phyloP scores from a whole-genome alignment of 140 eudicot genomes.

The Artemisia princeps region DNA sequence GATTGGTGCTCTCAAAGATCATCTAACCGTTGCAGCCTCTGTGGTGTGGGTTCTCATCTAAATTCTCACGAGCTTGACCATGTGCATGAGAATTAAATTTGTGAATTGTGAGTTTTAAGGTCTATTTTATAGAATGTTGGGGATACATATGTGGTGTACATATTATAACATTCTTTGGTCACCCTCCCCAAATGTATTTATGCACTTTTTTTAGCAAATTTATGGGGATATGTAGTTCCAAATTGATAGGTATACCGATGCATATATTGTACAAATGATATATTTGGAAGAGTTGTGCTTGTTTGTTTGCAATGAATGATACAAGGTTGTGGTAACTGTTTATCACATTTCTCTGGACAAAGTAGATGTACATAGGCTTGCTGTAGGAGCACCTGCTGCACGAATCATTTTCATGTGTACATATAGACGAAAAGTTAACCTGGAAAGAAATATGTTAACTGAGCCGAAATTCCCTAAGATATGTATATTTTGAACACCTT shows the following conservation, averaged over 20 bases:
- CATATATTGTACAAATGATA: constrained; percentile 25
- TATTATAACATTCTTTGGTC: constrained; percentile 9
- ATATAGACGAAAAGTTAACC: too few species aligned
- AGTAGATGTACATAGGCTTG: too few species aligned
- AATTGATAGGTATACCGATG: constrained; percentile 22
- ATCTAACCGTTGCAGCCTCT: constrained; percentile 47
- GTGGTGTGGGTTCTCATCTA: constrained; percentile 30
- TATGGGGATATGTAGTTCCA: constrained; percentile 31
- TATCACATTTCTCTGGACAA: neutral
- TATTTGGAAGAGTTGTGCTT: constrained; percentile 20
- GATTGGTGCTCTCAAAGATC: constrained; percentile 67
- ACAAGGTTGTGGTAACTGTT: constrained; percentile 18
- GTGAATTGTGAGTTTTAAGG: constrained; percentile 6
- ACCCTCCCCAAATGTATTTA: constrained; percentile 23
- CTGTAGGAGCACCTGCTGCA: too few species aligned
- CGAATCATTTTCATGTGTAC: too few species aligned
- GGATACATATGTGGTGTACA: constrained; percentile 25
- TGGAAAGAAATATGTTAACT: too few species aligned
- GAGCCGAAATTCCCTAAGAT: too few species aligned
- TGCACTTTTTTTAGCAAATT: constrained; percentile 43
- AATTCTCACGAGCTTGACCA: constrained; percentile 9
- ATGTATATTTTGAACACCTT: too few species aligned
- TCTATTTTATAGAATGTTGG: constrained; percentile 11
- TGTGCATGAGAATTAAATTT: constrained; percentile 9
- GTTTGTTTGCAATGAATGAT: constrained; percentile 30